Conservation (phyloP, 495 filamentous ascomycete species). For the Neohortaea acidophila region DNA sequence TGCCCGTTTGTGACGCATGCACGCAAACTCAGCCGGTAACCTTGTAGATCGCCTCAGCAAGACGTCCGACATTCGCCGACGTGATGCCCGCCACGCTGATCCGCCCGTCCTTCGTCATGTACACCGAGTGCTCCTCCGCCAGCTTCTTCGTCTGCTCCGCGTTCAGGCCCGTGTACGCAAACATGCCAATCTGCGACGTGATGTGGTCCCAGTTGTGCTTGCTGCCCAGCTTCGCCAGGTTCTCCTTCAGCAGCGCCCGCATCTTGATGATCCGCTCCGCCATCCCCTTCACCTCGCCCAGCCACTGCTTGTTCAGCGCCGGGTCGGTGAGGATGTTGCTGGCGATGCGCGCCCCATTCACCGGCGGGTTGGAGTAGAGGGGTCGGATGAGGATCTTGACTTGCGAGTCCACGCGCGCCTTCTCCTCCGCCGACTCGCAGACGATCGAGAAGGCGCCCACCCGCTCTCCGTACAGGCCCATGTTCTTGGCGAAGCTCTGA, state of each 20-base stretch:
- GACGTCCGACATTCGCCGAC: slow-evolving; percentile 73
- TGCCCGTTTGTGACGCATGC: too few relatives aligned
- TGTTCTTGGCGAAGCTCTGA: slow-evolving; percentile 99
- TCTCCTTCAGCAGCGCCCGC: slow-evolving; percentile 80
- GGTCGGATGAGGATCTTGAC: slow-evolving; percentile 96
- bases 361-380: slow-evolving; percentile 93
- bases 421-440: slow-evolving; percentile 70
- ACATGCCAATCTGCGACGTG: slow-evolving; percentile 97
- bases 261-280: slow-evolving; percentile 98
- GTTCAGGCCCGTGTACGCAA: slow-evolving; percentile 89
- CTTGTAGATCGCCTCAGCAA: slow-evolving; percentile 91
- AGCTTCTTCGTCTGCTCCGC: slow-evolving; percentile 84
- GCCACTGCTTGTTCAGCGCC: slow-evolving; percentile 80
- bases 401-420: slow-evolving; percentile 91
- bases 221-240: slow-evolving; percentile 84
- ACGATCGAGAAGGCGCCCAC: slow-evolving; percentile 93
- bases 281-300: slow-evolving; percentile 95
- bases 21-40: slow-evolving; percentile 45
- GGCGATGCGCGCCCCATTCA: slow-evolving; percentile 90
- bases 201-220: slow-evolving; percentile 98
- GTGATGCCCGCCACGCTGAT: slow-evolving; percentile 98
- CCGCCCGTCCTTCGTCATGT: slow-evolving; percentile 91
- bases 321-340: slow-evolving; percentile 82
- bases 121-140: slow-evolving; percentile 95
- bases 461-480: slow-evolving; percentile 98